phyloP scores from a whole-genome alignment of 345 rosid genomes.

The Carallia brachiata region DNA sequence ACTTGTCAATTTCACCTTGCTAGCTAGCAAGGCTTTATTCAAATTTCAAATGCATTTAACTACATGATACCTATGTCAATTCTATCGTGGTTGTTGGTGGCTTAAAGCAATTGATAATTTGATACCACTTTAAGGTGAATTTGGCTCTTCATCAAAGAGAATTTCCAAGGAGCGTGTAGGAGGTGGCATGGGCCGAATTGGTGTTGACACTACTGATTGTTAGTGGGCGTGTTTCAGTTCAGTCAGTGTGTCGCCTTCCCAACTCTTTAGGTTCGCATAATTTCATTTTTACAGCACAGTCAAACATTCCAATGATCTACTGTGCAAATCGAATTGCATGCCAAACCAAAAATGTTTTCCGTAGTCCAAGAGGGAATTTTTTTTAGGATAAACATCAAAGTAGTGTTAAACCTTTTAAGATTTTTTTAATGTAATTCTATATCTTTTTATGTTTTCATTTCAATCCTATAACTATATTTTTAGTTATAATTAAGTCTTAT shows the following conservation, averaged over 20 bases:
- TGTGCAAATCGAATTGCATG: not conserved
- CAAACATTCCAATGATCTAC: slow-evolving; percentile 11
- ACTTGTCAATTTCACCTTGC: not conserved
- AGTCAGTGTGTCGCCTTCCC: not conserved
- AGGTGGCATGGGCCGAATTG: not conserved
- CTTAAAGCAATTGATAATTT: not conserved
- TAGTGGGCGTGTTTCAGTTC: no score
- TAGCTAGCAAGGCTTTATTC: not conserved
- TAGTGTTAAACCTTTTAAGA: no score
- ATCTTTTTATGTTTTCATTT: no score
- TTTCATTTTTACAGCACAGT: slow-evolving; percentile 17
- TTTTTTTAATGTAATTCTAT: not conserved
- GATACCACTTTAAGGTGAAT: not conserved
- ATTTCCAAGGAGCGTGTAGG: not conserved
- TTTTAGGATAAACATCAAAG: no score
- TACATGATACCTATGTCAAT: no score
- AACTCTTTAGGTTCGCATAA: not conserved
- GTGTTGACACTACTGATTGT: no score
- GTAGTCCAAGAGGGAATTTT: not conserved
- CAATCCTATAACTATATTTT: no score
- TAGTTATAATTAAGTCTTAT: no score
- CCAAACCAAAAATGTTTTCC: slow-evolving; percentile 6
- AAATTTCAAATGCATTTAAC: not conserved
- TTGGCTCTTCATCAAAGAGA: not conserved
- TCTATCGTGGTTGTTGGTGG: not conserved